phyloP scores from a whole-genome alignment of 2,329 filamentous ascomycete genomes.

The Escovopsis sp. region DNA sequence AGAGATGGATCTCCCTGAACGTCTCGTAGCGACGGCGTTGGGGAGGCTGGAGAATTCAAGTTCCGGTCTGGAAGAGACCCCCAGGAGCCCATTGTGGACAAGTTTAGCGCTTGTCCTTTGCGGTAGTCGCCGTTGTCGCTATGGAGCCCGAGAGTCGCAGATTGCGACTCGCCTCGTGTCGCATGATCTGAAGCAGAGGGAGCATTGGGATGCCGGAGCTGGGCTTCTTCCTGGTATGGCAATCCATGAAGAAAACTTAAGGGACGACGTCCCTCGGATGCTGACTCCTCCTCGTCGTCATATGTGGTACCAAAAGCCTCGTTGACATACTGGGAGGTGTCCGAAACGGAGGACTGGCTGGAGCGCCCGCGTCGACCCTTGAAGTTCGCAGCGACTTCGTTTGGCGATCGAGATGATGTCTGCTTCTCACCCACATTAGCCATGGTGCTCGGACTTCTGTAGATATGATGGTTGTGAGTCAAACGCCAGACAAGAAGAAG shows the following conservation, averaged over 20 bases:
- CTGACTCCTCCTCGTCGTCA: conserved; percentile 55
- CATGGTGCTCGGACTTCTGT: background rate
- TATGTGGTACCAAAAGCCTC: conserved; percentile 89
- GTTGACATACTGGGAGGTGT: conserved; percentile 86
- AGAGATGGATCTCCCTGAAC: conserved; percentile 55
- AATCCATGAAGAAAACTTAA: conserved; percentile 56
- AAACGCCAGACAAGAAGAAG: background rate
- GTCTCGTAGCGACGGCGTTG: conserved; percentile 37
- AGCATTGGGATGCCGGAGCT: conserved; percentile 17
- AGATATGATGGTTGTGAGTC: background rate
- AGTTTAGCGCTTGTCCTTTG: conserved; percentile 29
- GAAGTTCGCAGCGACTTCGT: conserved; percentile 42
- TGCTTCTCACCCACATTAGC: conserved; percentile 16
- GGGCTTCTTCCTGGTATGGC: conserved; percentile 36
- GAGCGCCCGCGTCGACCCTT: conserved; percentile 43
- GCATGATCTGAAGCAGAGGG: conserved; percentile 29
- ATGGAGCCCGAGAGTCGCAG: background rate
- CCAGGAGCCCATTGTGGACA: conserved; percentile 25
- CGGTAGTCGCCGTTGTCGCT: conserved; percentile 21
- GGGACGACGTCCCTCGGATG: conserved; percentile 43
- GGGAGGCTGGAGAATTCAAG: conserved; percentile 32
- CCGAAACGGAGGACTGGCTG: conserved; percentile 55
- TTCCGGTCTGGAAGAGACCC: conserved; percentile 26
- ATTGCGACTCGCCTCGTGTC: conserved; percentile 23
- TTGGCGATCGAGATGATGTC: conserved; percentile 44